Conservation (phyloP, 805 yeast genomes). For the Ogataea ramenticola region DNA sequence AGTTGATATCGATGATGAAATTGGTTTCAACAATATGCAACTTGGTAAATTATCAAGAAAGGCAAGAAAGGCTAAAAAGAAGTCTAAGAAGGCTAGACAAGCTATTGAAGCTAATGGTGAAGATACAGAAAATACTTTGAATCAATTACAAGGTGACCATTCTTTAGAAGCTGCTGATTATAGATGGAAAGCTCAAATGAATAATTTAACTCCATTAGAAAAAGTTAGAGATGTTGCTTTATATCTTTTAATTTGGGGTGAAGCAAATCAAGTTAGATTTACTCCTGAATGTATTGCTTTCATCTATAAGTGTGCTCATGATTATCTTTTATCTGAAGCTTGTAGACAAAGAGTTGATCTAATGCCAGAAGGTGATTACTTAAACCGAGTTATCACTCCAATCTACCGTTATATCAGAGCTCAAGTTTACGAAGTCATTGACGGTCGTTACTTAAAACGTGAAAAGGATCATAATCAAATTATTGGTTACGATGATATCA, state of each 20-base stretch:
- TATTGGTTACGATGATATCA: slow-evolving; percentile 95
- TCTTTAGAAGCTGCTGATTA: slow-evolving; percentile 77
- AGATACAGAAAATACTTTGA: slow-evolving; percentile 49
- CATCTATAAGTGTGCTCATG: slow-evolving; percentile 91
- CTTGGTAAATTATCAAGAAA: slow-evolving; percentile 70
- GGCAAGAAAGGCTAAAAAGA: slow-evolving; percentile 75
- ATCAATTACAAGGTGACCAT: slow-evolving; percentile 74
- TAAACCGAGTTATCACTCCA: slow-evolving; percentile 91
- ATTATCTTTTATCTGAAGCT: slow-evolving; percentile 80
- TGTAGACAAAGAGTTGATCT: slow-evolving; percentile 85
- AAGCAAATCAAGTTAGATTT: slow-evolving; percentile 91
- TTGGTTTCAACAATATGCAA: slow-evolving; percentile 77
- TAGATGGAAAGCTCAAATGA: slow-evolving; percentile 82
- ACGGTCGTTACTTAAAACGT: slow-evolving; percentile 78
- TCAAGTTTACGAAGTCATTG: slow-evolving; percentile 74
- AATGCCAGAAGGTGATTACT: slow-evolving; percentile 83
- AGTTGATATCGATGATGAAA: slow-evolving; percentile 75
- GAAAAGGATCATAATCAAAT: slow-evolving; percentile 77
- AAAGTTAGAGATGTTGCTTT: slow-evolving; percentile 73
- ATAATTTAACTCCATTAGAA: slow-evolving; percentile 62
- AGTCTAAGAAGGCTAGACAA: slow-evolving; percentile 68
- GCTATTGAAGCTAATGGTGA: slow-evolving; percentile 61
- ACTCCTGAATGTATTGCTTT: slow-evolving; percentile 86
- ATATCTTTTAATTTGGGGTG: slow-evolving; percentile 80
- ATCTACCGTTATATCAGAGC: slow-evolving; percentile 71